Evolutionary conservation across 257 asterid species (phyloP).

Genomic region (Solanum microdontum): DNA sequence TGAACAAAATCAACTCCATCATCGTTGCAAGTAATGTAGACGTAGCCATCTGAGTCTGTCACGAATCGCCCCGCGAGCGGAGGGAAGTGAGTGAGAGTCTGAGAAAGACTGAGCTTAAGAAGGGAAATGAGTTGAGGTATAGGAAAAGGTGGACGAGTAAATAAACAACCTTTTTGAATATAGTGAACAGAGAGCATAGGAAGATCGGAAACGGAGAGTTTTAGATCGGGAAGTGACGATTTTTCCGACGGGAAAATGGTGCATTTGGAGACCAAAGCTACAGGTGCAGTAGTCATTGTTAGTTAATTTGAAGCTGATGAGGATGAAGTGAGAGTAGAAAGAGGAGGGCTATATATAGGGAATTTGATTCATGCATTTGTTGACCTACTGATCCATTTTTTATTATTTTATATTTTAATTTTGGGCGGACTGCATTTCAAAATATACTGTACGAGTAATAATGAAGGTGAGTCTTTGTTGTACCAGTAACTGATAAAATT

Average conservation of each 20-base stretch:
- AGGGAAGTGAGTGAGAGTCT: conserved; percentile 44
- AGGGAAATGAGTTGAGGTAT: conserved; percentile 20
- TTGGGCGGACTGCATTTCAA: not conserved
- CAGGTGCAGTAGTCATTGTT: conserved; percentile 19
- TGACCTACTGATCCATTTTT: not conserved
- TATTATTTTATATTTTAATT: not conserved
- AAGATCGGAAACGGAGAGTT: conserved; percentile 66
- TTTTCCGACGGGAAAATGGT: conserved; percentile 28
- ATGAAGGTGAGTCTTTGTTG: not conserved
- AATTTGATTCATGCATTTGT: conserved; percentile 35
- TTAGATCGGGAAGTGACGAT: conserved; percentile 29
- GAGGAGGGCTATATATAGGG: conserved; percentile 25
- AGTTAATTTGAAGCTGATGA: not conserved
- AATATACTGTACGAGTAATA: not conserved
- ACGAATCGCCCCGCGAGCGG: conserved; percentile 58
- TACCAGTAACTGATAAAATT: not conserved
- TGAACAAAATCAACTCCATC: conserved; percentile 45
- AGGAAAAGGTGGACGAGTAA: conserved; percentile 9
- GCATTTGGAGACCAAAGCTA: conserved; percentile 19
- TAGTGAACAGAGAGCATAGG: conserved; percentile 78
- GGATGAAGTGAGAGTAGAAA: not conserved
- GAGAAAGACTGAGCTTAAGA: conserved; percentile 25
- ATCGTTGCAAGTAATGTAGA: conserved; percentile 47
- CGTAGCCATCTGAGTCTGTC: conserved; percentile 38
- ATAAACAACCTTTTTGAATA: conserved; percentile 58